A percentile compares a stretch with the other conserved stretches of the same genome.
These are phyloP conservation scores for Eucalyptus sideroxylon DNA, from an alignment of 345 rosid species.

Conservation along the genomic window DNA sequence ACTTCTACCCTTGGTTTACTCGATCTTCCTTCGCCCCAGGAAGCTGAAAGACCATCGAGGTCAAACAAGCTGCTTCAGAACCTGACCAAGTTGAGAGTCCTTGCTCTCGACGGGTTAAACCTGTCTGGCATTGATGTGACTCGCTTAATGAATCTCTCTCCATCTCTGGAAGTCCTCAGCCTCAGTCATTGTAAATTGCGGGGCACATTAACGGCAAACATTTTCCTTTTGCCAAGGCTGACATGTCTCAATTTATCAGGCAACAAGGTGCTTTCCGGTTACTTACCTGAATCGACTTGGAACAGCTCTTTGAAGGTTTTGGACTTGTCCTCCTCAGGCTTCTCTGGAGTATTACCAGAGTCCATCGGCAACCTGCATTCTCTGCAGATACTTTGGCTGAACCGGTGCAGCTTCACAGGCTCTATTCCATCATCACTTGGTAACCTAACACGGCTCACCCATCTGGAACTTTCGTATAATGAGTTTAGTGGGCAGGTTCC, in stretches of 20 bases:
- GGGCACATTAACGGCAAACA: not conserved
- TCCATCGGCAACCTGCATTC: no score
- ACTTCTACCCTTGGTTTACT: not conserved
- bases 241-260: not conserved
- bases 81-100: not conserved
- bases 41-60: not conserved
- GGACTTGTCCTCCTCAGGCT: no score
- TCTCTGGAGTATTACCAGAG: no score
- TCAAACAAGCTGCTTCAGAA: not conserved
- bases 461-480: no score
- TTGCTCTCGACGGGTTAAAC: not conserved
- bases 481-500: no score
- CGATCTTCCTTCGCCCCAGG: not conserved
- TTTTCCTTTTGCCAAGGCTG: not conserved
- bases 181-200: not conserved
- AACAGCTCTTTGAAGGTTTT: no score
- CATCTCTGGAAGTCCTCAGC: not conserved
- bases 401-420: no score
- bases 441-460: no score
- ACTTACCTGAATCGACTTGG: not conserved
- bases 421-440: no score
- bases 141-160: not conserved
- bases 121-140: not conserved
- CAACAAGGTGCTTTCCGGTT: not conserved
- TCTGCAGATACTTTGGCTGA: no score